A percentile compares a stretch with the other conserved stretches of the same genome.
phyloP scores from a whole-genome alignment of 1,284 basidiomycete genomes.

The Melampsora larici-populina region DNA sequence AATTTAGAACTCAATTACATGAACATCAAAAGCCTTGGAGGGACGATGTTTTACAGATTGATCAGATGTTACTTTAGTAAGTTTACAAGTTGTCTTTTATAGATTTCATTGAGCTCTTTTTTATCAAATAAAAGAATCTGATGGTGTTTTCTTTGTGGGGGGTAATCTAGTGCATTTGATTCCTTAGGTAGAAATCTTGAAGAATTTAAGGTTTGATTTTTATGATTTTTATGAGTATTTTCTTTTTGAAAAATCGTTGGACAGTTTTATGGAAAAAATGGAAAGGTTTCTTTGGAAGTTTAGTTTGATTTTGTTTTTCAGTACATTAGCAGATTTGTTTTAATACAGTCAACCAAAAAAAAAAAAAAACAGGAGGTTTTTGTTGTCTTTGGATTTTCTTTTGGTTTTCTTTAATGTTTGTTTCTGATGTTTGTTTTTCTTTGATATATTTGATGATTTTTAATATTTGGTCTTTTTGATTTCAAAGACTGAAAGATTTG shows the following conservation, averaged over 20 bases:
- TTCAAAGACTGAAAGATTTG: too few relatives aligned
- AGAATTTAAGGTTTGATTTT: not conserved
- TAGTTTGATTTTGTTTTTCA: not conserved
- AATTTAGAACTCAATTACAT: constrained; percentile 25
- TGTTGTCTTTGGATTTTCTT: not conserved
- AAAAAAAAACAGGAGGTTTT: not conserved
- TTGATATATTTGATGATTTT: not conserved
- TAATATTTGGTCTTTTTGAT: too few relatives aligned
- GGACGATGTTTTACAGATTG: too few relatives aligned
- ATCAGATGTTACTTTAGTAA: constrained; percentile 42
- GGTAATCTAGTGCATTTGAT: not conserved
- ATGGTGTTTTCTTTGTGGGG: not conserved
- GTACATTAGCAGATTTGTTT: not conserved
- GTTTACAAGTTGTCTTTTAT: not conserved
- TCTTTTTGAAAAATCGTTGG: too few relatives aligned
- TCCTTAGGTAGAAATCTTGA: not conserved
- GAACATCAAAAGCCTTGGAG: constrained; percentile 36
- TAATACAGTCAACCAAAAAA: not conserved
- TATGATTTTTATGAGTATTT: too few relatives aligned
- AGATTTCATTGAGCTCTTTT: not conserved
- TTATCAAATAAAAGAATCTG: not conserved
- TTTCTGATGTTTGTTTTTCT: not conserved
- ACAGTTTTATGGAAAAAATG: too few relatives aligned
- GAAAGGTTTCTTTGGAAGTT: not conserved
- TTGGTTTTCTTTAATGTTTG: not conserved